Evolutionary conservation across 192 early-diverging fungal species (phyloP), one percentile per base, ranked within the genome.

Genomic region (Phycomyces blakesleeanus): DNA sequence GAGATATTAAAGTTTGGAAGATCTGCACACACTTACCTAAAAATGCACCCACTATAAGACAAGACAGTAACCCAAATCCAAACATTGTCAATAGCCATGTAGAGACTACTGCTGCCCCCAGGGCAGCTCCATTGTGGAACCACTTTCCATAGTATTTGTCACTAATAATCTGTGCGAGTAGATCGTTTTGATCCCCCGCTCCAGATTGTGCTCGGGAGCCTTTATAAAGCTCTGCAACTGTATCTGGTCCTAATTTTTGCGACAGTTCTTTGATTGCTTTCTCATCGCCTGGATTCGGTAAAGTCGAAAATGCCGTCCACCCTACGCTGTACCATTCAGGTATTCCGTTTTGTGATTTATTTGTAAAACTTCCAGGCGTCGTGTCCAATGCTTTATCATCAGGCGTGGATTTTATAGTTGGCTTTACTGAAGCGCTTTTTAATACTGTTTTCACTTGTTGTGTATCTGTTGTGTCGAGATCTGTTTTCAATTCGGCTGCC

Each of bases 101-200:
- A 38, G 52, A 69, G 9, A 67, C 55, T 8, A 70, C 64, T 0
- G 68, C 54, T 5, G 67, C 38, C 37, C 69, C 26, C 3, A 75
- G 42, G 2, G 42, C 60, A 16, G 55, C 55, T 12, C 55, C 55
- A 58, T 75, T 67, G 39, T 66, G 63, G 58, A 57, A 70, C 73
- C 67, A 75, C 52, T 70, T 61, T 18, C 73, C 73, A 55, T 66
- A 75, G 27, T 75, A 75, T 29, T 68, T 62, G 10, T 75, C 67
- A 25, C 49, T 59, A 1, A 75, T n/a, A 44, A 61, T 67, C 21
- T 66, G 61, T n/a, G 68, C 59, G 0, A 75, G 11, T 26, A 75
- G 37, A 47, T 75, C 73, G 1, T 25, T 14, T 34, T 2, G 2
- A n/a, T 55, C n/a, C 5, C 27, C 42, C 12, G 42, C 50, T 9